These are phyloP conservation scores for Thamnidium elegans DNA, from an alignment of 192 early-diverging fungal genomes.

Conservation along the genomic window DNA sequence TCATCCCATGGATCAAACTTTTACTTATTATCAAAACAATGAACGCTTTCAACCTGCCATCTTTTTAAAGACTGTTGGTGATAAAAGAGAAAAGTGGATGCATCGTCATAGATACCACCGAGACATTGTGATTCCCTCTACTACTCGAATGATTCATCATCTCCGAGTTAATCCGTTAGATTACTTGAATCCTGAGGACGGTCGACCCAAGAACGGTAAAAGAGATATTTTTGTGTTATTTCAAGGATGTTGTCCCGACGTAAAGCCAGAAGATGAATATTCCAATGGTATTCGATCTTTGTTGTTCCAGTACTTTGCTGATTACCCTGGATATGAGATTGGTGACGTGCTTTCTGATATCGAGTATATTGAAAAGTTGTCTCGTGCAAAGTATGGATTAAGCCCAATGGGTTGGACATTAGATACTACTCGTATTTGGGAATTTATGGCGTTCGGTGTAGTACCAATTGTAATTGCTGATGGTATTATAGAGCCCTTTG, in stretches of 20 bases:
- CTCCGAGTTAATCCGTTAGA: conserved; percentile 18
- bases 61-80: conserved; percentile 46
- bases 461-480: conserved; percentile 50
- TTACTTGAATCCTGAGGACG: conserved; percentile 20
- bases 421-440: conserved; percentile 45
- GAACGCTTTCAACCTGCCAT: conserved; percentile 35
- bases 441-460: conserved; percentile 50
- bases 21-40: conserved; percentile 38
- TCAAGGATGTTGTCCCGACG: conserved; percentile 33
- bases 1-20: conserved; percentile 43
- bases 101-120: conserved; percentile 30
- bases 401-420: conserved; percentile 44
- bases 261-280: conserved; percentile 32
- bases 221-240: conserved; percentile 39
- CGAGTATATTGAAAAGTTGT: conserved; percentile 40
- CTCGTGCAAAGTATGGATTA: conserved; percentile 42
- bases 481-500: conserved; percentile 48
- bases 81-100: conserved; percentile 31
- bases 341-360: conserved; percentile 22
- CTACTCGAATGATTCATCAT: conserved; percentile 36
- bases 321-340: conserved; percentile 41
- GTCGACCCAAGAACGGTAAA: conserved; percentile 21
- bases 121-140: conserved; percentile 45
- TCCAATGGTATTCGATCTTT: conserved; percentile 42
- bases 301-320: conserved; percentile 33